A percentile compares a stretch with the other conserved stretches of the same genome.
phyloP scores from a whole-genome alignment of 805 yeast species.

The Pichia deserticola region DNA sequence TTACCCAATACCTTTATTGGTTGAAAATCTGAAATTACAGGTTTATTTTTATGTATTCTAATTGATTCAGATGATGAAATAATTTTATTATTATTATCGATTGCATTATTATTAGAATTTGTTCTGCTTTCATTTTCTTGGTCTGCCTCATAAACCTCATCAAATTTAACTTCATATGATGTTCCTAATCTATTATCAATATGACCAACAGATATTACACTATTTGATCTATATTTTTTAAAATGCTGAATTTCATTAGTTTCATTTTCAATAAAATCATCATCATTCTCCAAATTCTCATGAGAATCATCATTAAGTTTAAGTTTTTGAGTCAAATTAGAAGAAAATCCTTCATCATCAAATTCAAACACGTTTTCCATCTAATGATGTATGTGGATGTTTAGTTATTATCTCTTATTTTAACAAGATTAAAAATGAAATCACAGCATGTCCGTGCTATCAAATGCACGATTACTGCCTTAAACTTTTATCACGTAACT shows the following conservation, averaged over 20 bases:
- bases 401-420: no score
- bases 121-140: constrained; percentile 19
- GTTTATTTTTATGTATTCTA: constrained; percentile 11
- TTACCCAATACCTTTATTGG: constrained; percentile 73
- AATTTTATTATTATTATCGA: no score
- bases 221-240: constrained; percentile 23
- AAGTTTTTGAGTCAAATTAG: constrained; percentile 1
- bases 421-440: no score
- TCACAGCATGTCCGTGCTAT: no score
- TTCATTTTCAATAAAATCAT: constrained; percentile 2
- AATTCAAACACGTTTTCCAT: constrained; percentile 24
- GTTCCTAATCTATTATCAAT: constrained; percentile 34
- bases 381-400: not conserved
- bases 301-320: not conserved
- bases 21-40: constrained; percentile 49
- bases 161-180: constrained; percentile 44
- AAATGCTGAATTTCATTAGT: constrained; percentile 14
- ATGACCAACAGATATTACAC: constrained; percentile 26
- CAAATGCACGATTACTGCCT: no score
- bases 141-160: constrained; percentile 30
- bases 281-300: not conserved
- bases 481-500: no score
- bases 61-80: no score
- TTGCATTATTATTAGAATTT: constrained; percentile 3
- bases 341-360: constrained; percentile 23